phyloP scores from a whole-genome alignment of 164 flowering plant species.

The Kalanchoe fedtschenkoi region DNA sequence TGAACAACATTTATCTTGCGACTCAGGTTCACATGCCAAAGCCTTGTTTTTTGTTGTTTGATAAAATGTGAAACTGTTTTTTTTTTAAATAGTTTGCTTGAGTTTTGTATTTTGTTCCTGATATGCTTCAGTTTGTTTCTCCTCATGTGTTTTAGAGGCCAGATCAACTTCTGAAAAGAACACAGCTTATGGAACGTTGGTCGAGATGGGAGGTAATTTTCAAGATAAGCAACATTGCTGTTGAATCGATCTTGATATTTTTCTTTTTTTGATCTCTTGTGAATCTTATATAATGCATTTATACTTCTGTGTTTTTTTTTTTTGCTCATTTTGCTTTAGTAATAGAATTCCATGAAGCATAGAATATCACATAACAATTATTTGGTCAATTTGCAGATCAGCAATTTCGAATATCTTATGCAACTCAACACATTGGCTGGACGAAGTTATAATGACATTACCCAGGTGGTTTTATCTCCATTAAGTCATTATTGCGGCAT shows the following conservation, averaged over 20 bases:
- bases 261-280: neutral
- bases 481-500: neutral
- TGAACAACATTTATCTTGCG: constrained; percentile 87
- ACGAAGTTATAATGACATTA: constrained; percentile 95
- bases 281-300: neutral
- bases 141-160: constrained; percentile 57
- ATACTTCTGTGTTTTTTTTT: neutral
- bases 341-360: neutral
- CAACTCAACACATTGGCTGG: constrained; percentile 97
- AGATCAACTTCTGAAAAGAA: constrained; percentile 86
- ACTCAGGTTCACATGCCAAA: constrained; percentile 57
- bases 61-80: neutral
- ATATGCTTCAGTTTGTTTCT: neutral
- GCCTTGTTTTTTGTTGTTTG: neutral
- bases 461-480: constrained; percentile 47
- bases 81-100: neutral
- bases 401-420: constrained; percentile 99
- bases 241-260: neutral
- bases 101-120: neutral
- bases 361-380: neutral
- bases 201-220: constrained; percentile 90
- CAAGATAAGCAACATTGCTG: constrained; percentile 3
- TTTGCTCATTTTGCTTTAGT: neutral
- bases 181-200: constrained; percentile 99
- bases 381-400: constrained; percentile 52